phyloP scores from a whole-genome alignment of 306 rosid genomes.

The Rosa persica region DNA sequence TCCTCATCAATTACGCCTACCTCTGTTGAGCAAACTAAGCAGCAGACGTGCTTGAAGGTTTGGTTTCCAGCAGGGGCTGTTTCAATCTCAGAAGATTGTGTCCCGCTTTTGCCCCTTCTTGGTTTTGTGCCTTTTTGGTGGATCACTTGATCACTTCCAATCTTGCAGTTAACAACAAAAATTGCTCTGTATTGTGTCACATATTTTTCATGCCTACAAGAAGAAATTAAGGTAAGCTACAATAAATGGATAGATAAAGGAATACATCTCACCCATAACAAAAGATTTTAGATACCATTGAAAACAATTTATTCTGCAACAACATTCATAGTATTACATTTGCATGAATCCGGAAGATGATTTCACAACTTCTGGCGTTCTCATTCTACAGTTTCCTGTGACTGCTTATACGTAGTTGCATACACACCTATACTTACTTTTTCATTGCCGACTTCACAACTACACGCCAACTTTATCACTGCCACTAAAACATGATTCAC shows the following conservation, averaged over 20 bases:
- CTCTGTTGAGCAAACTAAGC: constrained; percentile 67
- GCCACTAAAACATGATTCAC: not conserved
- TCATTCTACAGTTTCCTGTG: not conserved
- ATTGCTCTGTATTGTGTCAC: constrained; percentile 76
- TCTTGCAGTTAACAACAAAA: constrained; percentile 66
- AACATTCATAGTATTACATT: not conserved
- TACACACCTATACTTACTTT: not conserved
- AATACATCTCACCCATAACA: not conserved
- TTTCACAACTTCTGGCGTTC: not conserved
- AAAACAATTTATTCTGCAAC: not conserved
- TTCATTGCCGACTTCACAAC: not conserved
- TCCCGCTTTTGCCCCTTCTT: constrained; percentile 38
- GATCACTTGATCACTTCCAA: constrained; percentile 31
- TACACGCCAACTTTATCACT: not conserved
- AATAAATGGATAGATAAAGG: not conserved
- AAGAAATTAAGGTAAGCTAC: constrained; percentile 19
- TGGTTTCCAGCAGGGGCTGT: constrained; percentile 33
- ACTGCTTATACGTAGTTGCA: not conserved
- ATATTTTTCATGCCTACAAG: constrained; percentile 75
- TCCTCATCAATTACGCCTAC: constrained; percentile 69
- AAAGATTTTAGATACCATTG: not conserved
- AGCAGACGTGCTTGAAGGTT: constrained; percentile 59
- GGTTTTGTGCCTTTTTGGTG: constrained; percentile 35
- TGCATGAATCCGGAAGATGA: not conserved
- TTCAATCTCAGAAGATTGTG: constrained; percentile 30